Percentiles rank a stretch among this genome's conserved stretches.
Conservation (phyloP, 2,329 filamentous ascomycete species). For the Aureobasidium sp. region DNA sequence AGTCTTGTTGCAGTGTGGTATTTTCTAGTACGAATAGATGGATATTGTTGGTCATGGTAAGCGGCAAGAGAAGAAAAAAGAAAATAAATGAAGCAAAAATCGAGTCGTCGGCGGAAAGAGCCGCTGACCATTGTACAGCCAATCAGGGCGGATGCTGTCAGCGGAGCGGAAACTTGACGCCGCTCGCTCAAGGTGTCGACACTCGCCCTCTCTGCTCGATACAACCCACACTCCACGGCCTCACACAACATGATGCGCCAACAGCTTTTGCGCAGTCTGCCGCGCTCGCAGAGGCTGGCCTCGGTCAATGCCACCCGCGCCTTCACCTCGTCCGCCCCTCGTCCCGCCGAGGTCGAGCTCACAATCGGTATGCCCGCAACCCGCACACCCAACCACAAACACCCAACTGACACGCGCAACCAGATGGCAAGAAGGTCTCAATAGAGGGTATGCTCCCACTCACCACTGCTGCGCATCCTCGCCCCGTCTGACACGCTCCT, state of each 20-base stretch:
- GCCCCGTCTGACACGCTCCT: constrained; percentile 4
- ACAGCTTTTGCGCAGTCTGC: constrained; percentile 56
- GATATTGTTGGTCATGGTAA: too few species aligned
- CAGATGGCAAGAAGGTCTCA: constrained; percentile 96
- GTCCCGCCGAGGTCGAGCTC: constrained; percentile 89
- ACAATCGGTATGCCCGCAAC: constrained; percentile 65
- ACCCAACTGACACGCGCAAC: constrained; percentile 27
- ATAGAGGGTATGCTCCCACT: constrained; percentile 68
- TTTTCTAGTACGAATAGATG: too few species aligned
- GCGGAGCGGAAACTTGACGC: not conserved
- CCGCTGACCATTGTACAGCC: not conserved
- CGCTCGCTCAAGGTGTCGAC: not conserved
- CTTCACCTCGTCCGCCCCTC: constrained; percentile 72
- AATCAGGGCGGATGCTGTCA: not conserved
- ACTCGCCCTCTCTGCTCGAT: constrained; percentile 18
- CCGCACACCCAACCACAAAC: not conserved
- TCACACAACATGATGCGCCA: constrained; percentile 52
- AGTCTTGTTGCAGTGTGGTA: too few species aligned
- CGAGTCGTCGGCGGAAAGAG: not conserved
- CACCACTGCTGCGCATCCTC: not conserved
- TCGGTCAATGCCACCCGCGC: constrained; percentile 59
- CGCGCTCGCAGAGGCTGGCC: constrained; percentile 47
- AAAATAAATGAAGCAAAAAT: not conserved
- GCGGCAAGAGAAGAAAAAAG: not conserved
- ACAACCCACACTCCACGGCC: constrained; percentile 15